These are phyloP conservation scores for Macadamia tetraphylla DNA, from an alignment of 164 flowering plant species.

Conservation along the genomic window DNA sequence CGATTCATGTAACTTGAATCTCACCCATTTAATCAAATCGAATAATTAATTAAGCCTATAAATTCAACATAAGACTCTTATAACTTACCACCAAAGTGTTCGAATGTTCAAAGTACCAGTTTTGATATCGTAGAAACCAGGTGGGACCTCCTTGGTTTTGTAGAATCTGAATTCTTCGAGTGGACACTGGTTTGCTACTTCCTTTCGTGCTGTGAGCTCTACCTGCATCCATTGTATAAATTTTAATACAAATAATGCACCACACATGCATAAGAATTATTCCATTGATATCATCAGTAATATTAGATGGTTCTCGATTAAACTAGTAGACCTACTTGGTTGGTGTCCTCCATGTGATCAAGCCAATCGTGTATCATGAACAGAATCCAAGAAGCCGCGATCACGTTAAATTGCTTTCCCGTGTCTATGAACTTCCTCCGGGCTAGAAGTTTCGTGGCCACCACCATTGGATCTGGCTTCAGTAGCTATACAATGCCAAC, in stretches of 20 bases:
- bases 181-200: slow-evolving; percentile 35
- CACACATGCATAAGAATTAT: too few species aligned
- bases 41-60: not conserved
- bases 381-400: slow-evolving; percentile 52
- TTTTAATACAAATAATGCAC: too few species aligned
- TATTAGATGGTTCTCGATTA: too few species aligned
- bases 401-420: slow-evolving; percentile 47
- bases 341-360: slow-evolving; percentile 49
- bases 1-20: too few species aligned
- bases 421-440: slow-evolving; percentile 38
- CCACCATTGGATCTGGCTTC: slow-evolving; percentile 18
- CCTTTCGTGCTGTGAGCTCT: slow-evolving; percentile 30
- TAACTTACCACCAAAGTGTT: slow-evolving; percentile 49
- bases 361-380: slow-evolving; percentile 65
- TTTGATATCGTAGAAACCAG: slow-evolving; percentile 21
- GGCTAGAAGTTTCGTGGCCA: slow-evolving; percentile 41
- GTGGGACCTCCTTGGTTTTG: slow-evolving; percentile 27
- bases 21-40: too few species aligned
- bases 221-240: slow-evolving; percentile 15
- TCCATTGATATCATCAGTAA: too few species aligned
- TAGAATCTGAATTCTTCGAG: slow-evolving; percentile 34
- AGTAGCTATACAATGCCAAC: not conserved
- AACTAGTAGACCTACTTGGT: slow-evolving; percentile 23
- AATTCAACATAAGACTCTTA: not conserved
- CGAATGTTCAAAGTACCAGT: slow-evolving; percentile 27